These are phyloP conservation scores for Solanum appendiculatum DNA, from an alignment of 257 asterid genomes.

Conservation along the genomic window DNA sequence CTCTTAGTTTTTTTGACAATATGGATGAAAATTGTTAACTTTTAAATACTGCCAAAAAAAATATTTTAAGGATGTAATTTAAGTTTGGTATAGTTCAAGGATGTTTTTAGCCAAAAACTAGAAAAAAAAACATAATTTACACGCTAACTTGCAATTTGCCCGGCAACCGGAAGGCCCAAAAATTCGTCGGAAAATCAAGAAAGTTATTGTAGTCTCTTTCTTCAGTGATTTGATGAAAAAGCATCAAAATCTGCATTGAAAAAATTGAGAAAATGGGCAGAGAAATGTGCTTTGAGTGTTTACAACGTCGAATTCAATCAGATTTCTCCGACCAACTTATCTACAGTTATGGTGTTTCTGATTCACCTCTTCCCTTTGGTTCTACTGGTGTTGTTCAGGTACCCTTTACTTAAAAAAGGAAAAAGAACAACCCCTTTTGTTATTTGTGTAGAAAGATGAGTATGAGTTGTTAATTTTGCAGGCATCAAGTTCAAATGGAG, in stretches of 20 bases:
- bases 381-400: slow-evolving; percentile 78
- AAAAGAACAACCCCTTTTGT: not conserved
- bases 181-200: not conserved
- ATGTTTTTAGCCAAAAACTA: too few relatives aligned
- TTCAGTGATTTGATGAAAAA: not conserved
- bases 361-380: slow-evolving; percentile 65
- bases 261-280: slow-evolving; percentile 12
- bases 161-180: not conserved
- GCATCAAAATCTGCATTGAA: not conserved
- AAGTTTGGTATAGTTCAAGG: too few relatives aligned
- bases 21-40: too few relatives aligned
- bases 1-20: too few relatives aligned
- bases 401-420: not conserved
- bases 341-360: slow-evolving; percentile 52
- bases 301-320: slow-evolving; percentile 53
- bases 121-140: not conserved
- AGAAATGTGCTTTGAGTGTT: slow-evolving; percentile 67
- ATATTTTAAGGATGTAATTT: too few relatives aligned
- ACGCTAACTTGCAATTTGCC: not conserved
- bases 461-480: slow-evolving; percentile 16
- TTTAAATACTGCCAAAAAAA: too few relatives aligned
- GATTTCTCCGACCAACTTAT: slow-evolving; percentile 52
- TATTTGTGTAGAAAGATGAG: not conserved
- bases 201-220: not conserved
- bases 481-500: slow-evolving; percentile 35